Base-by-base conservation (phyloP, 2,329 filamentous ascomycete genomes). In the Neonectria ditissima region DNA sequence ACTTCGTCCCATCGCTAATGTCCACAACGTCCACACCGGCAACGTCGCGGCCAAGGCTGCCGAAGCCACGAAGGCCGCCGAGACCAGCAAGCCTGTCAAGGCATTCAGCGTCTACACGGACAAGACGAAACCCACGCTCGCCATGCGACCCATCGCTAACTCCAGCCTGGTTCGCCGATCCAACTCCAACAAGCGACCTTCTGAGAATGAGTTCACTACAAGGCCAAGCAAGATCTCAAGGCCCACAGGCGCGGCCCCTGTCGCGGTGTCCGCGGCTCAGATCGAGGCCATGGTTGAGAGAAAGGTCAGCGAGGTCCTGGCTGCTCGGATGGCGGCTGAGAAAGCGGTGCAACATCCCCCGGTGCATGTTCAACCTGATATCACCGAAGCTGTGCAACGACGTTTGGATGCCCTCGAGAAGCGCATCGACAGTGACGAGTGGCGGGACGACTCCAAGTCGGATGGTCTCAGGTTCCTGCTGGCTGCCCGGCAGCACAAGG, bases 201-300 rank as follows among this genome's bases (percentile, higher is more conserved):
- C 78, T 60, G 80, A 85, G 26, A 74, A 78, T 37, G 78, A 82
- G 58, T 66, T 69, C 50, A 75, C 69, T 51, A 66, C 76, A 48
- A 82, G 86, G 10, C 83, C 84, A 1, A 79, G 80, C 43, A 89
- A 88, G 67, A 75, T 84, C 68, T 73, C 55, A 51, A 50, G 61
- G 59, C 32, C 63, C 66, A 30, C 68, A 56, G 66, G 73, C 65
- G 66, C 79, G 69, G 68, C 70, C 30, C 75, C 67, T 66, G 72
- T 78, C 68, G 85, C 82, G 77, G 84, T 93, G 9, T 91, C 90
- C 0, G 87, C 89, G 18, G 91, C 89, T 13, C 90, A 90, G 55
- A 97, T 98, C 64, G 94, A 97, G 76, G 92, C 94, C 41, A 89
- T 97, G 80, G 93, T 98, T 1, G 92, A 97, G 78, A 92, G 91